Conservation (phyloP, 192 early-diverging fungal species). For the Linnemannia schmuckeri region DNA sequence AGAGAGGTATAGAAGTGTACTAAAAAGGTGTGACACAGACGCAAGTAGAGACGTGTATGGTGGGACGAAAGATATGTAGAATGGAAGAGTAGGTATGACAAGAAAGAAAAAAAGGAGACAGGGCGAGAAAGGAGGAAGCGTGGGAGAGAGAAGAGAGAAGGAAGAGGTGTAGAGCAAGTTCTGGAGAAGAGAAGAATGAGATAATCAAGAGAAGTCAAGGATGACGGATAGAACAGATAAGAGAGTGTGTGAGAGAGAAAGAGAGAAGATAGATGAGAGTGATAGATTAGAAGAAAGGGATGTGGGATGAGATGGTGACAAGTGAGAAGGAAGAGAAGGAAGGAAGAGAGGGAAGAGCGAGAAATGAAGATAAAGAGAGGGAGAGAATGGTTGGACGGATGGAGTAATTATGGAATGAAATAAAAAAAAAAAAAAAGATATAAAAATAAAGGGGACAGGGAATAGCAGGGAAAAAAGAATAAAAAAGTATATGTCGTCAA, state of each 20-base stretch:
- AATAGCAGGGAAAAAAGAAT: not conserved
- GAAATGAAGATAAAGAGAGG: not conserved
- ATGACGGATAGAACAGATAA: not conserved
- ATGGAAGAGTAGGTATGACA: not conserved
- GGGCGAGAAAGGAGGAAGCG: not conserved
- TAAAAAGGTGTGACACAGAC: conserved; percentile 4
- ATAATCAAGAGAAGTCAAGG: not conserved
- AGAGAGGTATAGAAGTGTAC: not conserved
- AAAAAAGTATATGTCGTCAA: not conserved
- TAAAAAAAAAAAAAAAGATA: not conserved
- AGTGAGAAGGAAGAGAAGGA: not conserved
- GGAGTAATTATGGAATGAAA: not conserved
- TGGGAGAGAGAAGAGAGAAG: not conserved
- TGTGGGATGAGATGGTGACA: not conserved
- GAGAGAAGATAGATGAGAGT: not conserved
- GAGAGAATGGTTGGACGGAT: not conserved
- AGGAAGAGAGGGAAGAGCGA: not conserved
- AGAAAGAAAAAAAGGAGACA: not conserved
- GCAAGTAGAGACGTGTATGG: not conserved
- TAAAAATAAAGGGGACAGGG: conserved; percentile 3
- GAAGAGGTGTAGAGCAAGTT: not conserved
- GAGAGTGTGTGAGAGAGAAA: not conserved
- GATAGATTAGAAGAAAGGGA: too few species aligned
- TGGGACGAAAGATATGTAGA: not conserved
- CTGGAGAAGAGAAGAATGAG: not conserved